Base-by-base conservation (phyloP, 257 asterid genomes). In the Solanum acaule region DNA sequence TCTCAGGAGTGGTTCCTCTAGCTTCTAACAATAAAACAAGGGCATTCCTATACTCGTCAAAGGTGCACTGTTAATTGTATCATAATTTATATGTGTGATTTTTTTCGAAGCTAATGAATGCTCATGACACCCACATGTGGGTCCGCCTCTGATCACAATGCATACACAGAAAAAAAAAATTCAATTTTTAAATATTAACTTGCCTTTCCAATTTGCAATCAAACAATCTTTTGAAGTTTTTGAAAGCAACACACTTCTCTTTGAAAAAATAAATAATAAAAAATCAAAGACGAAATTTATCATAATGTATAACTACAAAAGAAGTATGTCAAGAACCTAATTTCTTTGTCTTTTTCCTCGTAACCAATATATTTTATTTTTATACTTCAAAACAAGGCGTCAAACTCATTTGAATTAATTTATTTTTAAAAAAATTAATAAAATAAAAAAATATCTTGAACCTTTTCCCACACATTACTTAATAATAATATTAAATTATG, bases 241-340 rank as follows among this genome's bases (percentile, higher is more conserved):
- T 18, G 68, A 46, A 46, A 81, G 27, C 67, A 44, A 44, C 85
- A 27, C 1, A 29, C 35, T 79, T 44, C 25, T 40, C 13, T 42
- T 44, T 33, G 2, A 8, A 4, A 4, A 20, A 33, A 18, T 2
- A 6, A 22, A 23, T 9, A 18, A 18, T 18, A 9, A 44, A 79
- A 44, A 29, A 81, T 81, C 29, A 18, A 44, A 81, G 42, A 81
- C 20, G 8, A 81, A 29, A 22, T 14, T 78, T 78, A 42, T 78
- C 8, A 31, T 63, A 22, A 23, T 63, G 14, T 61, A 3, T 15
- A n/a, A 78, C 38, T 40, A 77, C 8, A 40, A 79, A 44, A 81
- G 18, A 81, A 81, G 42, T 46, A 81, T 81, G 35, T 81, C 68
- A 81, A 81, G 15, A 81, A 46, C 86, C 86, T 81, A 81, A 35